Evolutionary conservation across 495 filamentous ascomycete species (phyloP), one percentile per base, ranked within the genome.

Genomic region (Tuber calosporum): DNA sequence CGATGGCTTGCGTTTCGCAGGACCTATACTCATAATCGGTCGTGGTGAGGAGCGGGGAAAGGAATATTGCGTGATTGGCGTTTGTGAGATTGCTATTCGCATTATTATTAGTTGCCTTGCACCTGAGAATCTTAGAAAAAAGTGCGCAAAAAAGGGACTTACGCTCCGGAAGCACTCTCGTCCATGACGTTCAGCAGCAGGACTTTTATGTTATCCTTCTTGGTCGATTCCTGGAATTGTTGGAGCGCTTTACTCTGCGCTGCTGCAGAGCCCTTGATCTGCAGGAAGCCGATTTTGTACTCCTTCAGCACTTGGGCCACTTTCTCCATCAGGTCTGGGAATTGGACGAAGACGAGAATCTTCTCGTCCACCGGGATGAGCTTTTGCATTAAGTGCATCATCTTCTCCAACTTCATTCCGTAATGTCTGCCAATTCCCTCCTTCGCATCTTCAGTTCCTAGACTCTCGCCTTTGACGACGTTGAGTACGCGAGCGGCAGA

Each of bases 11-110:
- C 0, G 84, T 88, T 84, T 91, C 89, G 4, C 82, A 83, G 3
- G 86, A 83, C 1, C 89, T 83, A 75, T 89, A 93, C 19, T 86
- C 83, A 39, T 88, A 83, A 68, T 90, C 85, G 1, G 86, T 84
- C 13, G 41, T 70, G 0, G 86, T 82, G 3, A 89, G 83, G 2
- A 88, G 80, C 2, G 92, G 91, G 0, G 86, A 86, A 17, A 90
- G 82, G 80, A 96, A 94, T 69, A 96, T 86, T 42, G 94, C 84
- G 74, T 95, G 92, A 72, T 92, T 93, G 0, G 92, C 91, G 53
- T 86, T 86, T 68, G 89, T 89, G 3, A 95, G 83, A 78, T 96
- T 96, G 30, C 89, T 90, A 75, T 70, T 62, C 26, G 62, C 38
- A 77, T 42, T 34, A 20, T 73, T 68, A 75, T 66, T 38, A 69